Evolutionary conservation across 1,284 basidiomycete species (phyloP), one percentile per base, ranked within the genome.

Genomic region (Schizophyllum commune): DNA sequence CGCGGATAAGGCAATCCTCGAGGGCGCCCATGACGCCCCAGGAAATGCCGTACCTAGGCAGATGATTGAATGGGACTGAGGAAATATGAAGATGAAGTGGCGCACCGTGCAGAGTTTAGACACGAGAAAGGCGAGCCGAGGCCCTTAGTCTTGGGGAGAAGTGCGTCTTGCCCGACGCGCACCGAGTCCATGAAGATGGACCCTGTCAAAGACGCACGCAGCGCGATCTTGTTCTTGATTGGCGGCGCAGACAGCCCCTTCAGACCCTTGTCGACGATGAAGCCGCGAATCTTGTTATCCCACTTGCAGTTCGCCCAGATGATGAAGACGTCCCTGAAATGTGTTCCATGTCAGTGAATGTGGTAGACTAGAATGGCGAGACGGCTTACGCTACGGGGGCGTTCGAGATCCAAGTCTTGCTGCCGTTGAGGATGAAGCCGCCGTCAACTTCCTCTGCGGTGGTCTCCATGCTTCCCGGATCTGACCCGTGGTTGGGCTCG

Each of bases 371-470:
- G n/a, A 21, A 15, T 54, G 53, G 39, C 59, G 32, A 52, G 61
- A 53, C 22, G 21, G 83, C 86, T 73, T 75, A 92, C 84, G 92
- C 92, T 58, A 90, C 84, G 13, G 93, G 92, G 0, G 92, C 84
- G 70, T 96, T 97, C 39, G 93, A 87, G 70, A 98, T 98, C 95
- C 96, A 98, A 0, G 94, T 98, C 80, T 98, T 98, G 74, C 89
- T 89, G 47, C 96, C 96, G 68, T 89, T 92, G 60, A 98, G 72
- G 20, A 92, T 76, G 74, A 89, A 97, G 2, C 94, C 94, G 20
- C 93, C 93, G 60, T 89, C 89, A 0, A 79, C 78, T 73, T 97
- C 93, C 66, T 87, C 86, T 15, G 94, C 96, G 32, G 83, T 89
- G 0, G 96, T 98, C 72, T 96, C 92, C 96, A 99, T 98, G 32